phyloP scores from a whole-genome alignment of 2,329 filamentous ascomycete species.

The Pestalotiopsis sp. region DNA sequence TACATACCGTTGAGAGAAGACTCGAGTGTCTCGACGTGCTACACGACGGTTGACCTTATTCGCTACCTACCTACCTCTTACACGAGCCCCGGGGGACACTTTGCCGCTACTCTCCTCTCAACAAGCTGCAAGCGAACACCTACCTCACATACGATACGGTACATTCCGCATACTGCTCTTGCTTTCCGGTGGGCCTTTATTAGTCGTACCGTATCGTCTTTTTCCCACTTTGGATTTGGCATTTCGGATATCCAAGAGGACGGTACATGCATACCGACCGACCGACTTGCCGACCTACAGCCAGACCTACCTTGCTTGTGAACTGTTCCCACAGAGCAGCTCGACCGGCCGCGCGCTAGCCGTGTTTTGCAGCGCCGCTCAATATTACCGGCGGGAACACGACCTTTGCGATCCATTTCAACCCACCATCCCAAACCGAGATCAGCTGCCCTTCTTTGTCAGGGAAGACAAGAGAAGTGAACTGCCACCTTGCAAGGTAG shows the following conservation, averaged over 20 bases:
- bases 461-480: not conserved
- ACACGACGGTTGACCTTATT: not conserved
- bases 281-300: not conserved
- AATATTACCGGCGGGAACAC: not conserved
- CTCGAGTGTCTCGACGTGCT: not conserved
- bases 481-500: not conserved
- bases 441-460: not conserved
- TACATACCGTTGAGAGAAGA: not conserved
- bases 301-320: not conserved
- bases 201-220: not conserved
- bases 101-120: not conserved
- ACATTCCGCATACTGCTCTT: conserved; percentile 5
- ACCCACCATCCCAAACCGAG: not conserved
- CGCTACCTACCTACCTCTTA: conserved; percentile 14
- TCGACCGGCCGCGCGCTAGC: not conserved
- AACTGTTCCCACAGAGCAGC: not conserved
- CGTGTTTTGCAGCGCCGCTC: not conserved
- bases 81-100: not conserved
- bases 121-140: conserved; percentile 3
- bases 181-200: conserved; percentile 7
- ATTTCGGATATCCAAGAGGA: not conserved
- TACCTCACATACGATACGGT: not conserved
- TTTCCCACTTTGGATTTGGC: not conserved
- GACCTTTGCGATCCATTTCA: not conserved
- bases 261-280: not conserved